Evolutionary conservation across 169 alveolate species (phyloP), one percentile per base, ranked within the genome.

Genomic region (Plasmodium knowlesi): DNA sequence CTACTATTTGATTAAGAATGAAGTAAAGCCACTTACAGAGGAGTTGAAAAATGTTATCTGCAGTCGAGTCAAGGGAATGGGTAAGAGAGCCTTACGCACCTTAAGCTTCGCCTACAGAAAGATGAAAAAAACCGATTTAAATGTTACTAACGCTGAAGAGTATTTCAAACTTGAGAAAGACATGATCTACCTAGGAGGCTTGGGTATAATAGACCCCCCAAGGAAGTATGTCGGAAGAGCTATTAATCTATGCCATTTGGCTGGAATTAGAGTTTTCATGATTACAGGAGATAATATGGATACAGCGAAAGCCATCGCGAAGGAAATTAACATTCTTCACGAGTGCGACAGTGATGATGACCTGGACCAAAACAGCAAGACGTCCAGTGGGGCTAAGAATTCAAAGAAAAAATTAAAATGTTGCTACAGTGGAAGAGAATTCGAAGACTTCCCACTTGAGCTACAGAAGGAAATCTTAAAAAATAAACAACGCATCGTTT

Each of bases 261-360:
- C 99, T 1, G 99, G 99, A 67, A 99, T 99, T 76, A 93, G 99
- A 84, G 99, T 99, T 3, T 97, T 98, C 84, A 99, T 99, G 99
- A 99, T 99, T 73, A 99, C 99, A 6, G 99, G 99, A 0, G 99
- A 99, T 97, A 98, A 98, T 93, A 97, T 98, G 78, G 96, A 97
- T 83, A 99, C 99, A 1, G 99, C 99, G 0, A 99, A 98, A 95
- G 99, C 99, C 30, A 99, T 99, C 83, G 99, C 99, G 0, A 96
- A 96, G 83, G 98, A 98, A 94, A 97, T 98, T 10, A 99, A 99
- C 30, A 99, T 99, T 71, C 94, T 98, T 16, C 72, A 32, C 8
- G 25, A 54, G 14, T 41, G 67, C 16, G 94, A 76, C 28, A 22
- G 16, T 3, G 80, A 83, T 43, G 85, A 73, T 14, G 84, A 43